phyloP scores from a whole-genome alignment of 2,329 filamentous ascomycete species.

The Colletotrichum sp. region DNA sequence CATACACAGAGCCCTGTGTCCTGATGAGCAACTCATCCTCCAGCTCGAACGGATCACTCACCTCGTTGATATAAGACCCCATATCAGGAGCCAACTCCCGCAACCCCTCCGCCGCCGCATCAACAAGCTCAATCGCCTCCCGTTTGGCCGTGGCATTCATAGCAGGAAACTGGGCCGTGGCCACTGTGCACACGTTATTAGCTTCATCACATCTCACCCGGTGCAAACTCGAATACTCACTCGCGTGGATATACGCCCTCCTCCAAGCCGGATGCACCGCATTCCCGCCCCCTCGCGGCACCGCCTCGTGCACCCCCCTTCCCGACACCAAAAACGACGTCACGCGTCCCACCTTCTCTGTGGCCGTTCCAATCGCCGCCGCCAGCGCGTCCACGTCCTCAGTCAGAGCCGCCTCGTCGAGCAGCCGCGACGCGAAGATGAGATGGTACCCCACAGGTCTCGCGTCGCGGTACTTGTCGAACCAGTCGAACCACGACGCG shows the following conservation, averaged over 20 bases:
- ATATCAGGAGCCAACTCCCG: constrained; percentile 22
- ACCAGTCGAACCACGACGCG: constrained; percentile 43
- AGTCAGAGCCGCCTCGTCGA: constrained; percentile 42
- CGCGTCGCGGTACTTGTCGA: constrained; percentile 38
- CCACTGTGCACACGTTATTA: constrained; percentile 28
- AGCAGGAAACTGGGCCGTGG: constrained; percentile 29
- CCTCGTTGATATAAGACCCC: constrained; percentile 21
- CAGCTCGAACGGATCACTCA: neutral
- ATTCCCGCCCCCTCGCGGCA: constrained; percentile 50
- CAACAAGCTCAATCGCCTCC: constrained; percentile 29
- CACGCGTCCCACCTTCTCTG: constrained; percentile 29
- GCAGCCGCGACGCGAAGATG: constrained; percentile 48
- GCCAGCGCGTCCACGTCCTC: constrained; percentile 36
- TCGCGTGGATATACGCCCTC: constrained; percentile 36
- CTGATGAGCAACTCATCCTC: neutral
- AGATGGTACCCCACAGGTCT: constrained; percentile 37
- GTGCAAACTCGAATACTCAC: constrained; percentile 33
- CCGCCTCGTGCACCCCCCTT: constrained; percentile 47
- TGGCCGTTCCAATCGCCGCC: constrained; percentile 40
- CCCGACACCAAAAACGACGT: constrained; percentile 47
- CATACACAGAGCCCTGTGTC: neutral
- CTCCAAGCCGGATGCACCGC: constrained; percentile 57
- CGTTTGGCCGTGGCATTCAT: constrained; percentile 35
- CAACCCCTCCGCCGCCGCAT: constrained; percentile 36
- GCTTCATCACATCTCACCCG: neutral